phyloP scores from a whole-genome alignment of 2,329 filamentous ascomycete species.

The Sarocladium oryzae region DNA sequence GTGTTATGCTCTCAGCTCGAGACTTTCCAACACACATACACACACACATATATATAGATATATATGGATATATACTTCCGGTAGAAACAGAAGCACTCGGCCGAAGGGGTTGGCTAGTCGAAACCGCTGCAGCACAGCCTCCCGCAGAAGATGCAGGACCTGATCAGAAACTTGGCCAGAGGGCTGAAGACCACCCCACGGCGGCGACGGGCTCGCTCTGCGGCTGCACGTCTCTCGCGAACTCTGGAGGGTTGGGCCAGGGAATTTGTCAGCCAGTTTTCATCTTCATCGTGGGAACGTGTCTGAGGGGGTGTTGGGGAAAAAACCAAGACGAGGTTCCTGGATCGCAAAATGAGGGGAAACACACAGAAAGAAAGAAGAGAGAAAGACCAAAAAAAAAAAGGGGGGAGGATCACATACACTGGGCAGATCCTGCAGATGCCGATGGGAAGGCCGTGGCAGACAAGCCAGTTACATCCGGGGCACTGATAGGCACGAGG shows the following conservation, averaged over 20 bases:
- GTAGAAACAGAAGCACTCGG: no score
- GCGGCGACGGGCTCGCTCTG: not conserved
- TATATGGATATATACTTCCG: no score
- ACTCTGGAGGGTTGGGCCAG: not conserved
- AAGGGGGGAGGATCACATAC: slow-evolving; percentile 10
- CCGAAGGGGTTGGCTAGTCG: no score
- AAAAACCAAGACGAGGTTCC: no score
- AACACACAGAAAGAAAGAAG: no score
- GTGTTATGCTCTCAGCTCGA: no score
- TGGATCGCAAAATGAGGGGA: no score
- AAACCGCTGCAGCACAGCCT: no score
- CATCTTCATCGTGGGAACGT: not conserved
- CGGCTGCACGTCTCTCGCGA: not conserved
- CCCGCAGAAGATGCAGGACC: not conserved
- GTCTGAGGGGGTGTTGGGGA: no score
- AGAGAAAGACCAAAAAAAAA: no score
- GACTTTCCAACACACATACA: no score
- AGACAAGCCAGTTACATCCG: slow-evolving; percentile 15
- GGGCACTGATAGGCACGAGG: slow-evolving; percentile 13
- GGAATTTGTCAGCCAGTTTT: not conserved
- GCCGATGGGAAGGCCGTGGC: slow-evolving; percentile 13
- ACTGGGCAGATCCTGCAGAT: slow-evolving; percentile 16
- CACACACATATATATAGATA: no score
- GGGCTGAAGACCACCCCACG: slow-evolving; percentile 3
- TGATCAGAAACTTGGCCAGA: not conserved